Conservation (phyloP, 225 moss, liverwort and hornwort species). For the Marchantia polymorpha region DNA sequence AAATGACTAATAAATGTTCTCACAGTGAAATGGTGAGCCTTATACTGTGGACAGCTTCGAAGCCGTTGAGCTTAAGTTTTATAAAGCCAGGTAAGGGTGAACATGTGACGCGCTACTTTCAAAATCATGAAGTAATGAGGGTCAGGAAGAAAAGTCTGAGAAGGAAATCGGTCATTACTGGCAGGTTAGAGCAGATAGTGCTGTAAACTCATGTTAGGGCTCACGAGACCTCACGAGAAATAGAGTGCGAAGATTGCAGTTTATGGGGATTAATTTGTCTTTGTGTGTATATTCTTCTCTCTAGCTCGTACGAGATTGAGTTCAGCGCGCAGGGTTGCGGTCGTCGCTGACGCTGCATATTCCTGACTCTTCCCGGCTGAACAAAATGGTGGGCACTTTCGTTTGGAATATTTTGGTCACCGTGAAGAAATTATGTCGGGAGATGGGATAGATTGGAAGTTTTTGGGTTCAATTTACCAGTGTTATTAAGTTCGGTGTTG, state of each 20-base stretch:
- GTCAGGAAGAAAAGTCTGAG: neutral
- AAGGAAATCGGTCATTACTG: neutral
- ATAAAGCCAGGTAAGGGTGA: too few species aligned
- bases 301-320: slow-evolving; percentile 1
- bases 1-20: too few species aligned
- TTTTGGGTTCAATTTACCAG: too few species aligned
- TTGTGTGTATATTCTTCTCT: neutral
- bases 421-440: too few species aligned
- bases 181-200: neutral
- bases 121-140: neutral
- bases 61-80: too few species aligned
- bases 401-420: neutral
- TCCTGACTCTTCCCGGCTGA: neutral
- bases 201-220: slow-evolving; percentile 5
- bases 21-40: too few species aligned
- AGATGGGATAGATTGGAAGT: too few species aligned
- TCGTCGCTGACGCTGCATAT: neutral
- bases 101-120: neutral
- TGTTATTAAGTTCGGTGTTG: neutral
- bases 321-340: neutral
- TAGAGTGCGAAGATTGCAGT: neutral
- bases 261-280: neutral
- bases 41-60: too few species aligned
- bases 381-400: slow-evolving; percentile 7
- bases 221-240: neutral